Percentiles rank a stretch among this genome's conserved stretches.
Evolutionary conservation across 1,284 basidiomycete genomes (phyloP).

Genomic region (Thecaphora thlaspeos): DNA sequence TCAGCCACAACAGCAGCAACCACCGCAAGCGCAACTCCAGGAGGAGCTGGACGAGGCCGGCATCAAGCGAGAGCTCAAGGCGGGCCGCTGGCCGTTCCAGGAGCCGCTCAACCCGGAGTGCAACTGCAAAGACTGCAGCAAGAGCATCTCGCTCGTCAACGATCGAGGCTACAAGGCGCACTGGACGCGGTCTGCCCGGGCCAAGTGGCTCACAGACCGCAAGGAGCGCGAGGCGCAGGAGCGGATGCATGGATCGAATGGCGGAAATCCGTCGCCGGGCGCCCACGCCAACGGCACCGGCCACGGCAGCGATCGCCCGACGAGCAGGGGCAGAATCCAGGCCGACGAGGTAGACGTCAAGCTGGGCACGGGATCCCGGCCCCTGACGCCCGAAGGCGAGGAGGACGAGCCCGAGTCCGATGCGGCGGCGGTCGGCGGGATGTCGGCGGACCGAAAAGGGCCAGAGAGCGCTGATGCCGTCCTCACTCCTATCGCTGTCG

Average conservation of each 20-base stretch:
- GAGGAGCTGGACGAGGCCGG: slow-evolving; percentile 4
- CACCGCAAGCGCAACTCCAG: neutral
- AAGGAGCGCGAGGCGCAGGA: slow-evolving; percentile 3
- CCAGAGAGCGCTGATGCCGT: no score
- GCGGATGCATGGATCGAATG: no score
- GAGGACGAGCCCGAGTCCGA: no score
- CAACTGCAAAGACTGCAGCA: slow-evolving; percentile 31
- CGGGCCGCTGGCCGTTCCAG: slow-evolving; percentile 29
- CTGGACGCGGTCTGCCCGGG: slow-evolving; percentile 23
- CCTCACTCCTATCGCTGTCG: no score
- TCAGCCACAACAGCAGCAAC: no score
- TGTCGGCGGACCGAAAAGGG: no score
- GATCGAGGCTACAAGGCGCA: slow-evolving; percentile 17
- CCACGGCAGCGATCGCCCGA: slow-evolving; percentile 5
- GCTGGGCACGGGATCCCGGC: no score
- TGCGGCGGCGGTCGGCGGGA: no score
- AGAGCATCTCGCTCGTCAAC: slow-evolving; percentile 23
- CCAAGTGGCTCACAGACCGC: slow-evolving; percentile 23
- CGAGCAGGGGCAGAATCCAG: slow-evolving; percentile 22
- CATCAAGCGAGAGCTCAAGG: slow-evolving; percentile 15
- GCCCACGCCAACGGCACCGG: neutral
- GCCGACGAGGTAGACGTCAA: slow-evolving; percentile 23
- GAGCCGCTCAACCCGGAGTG: slow-evolving; percentile 26
- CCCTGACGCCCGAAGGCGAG: no score
- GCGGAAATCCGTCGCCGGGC: no score